Evolutionary conservation across 805 yeast species (phyloP).

Genomic region (Schwanniomyces polymorphus): DNA sequence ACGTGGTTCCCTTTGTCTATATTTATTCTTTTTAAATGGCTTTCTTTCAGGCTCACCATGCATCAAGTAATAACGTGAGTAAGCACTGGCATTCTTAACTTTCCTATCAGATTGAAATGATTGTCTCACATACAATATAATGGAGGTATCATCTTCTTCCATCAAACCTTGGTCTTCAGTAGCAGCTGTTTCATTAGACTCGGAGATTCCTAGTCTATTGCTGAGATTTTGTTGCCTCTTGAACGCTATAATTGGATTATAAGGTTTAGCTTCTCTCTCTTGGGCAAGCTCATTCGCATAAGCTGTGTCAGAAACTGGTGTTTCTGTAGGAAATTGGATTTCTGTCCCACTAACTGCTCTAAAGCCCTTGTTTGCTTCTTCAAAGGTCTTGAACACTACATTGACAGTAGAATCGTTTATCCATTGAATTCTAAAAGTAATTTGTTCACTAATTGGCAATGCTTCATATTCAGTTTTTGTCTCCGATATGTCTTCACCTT

Average conservation of each 20-base stretch:
- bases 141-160: slow-evolving; percentile 41
- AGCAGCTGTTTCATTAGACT: slow-evolving; percentile 9
- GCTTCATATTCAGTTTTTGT: slow-evolving; percentile 17
- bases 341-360: slow-evolving; percentile 27
- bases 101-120: slow-evolving; percentile 57
- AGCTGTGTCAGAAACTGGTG: slow-evolving; percentile 9
- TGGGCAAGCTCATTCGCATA: slow-evolving; percentile 25
- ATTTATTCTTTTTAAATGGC: slow-evolving; percentile 16
- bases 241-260: slow-evolving; percentile 34
- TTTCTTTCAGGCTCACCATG: slow-evolving; percentile 69
- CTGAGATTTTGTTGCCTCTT: slow-evolving; percentile 28
- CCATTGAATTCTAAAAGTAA: slow-evolving; percentile 59
- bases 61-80: slow-evolving; percentile 62
- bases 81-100: slow-evolving; percentile 53
- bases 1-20: slow-evolving; percentile 13
- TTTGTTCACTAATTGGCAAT: slow-evolving; percentile 23
- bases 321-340: slow-evolving; percentile 8
- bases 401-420: slow-evolving; percentile 61
- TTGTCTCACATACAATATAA: slow-evolving; percentile 46
- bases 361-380: slow-evolving; percentile 39
- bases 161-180: slow-evolving; percentile 14
- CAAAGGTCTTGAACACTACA: slow-evolving; percentile 50
- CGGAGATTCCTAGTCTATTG: slow-evolving; percentile 24
- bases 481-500: slow-evolving; percentile 11
- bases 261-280: slow-evolving; percentile 43